Evolutionary conservation across 768 basidiomycete genomes (phyloP).

Genomic region (Russula sp.): DNA sequence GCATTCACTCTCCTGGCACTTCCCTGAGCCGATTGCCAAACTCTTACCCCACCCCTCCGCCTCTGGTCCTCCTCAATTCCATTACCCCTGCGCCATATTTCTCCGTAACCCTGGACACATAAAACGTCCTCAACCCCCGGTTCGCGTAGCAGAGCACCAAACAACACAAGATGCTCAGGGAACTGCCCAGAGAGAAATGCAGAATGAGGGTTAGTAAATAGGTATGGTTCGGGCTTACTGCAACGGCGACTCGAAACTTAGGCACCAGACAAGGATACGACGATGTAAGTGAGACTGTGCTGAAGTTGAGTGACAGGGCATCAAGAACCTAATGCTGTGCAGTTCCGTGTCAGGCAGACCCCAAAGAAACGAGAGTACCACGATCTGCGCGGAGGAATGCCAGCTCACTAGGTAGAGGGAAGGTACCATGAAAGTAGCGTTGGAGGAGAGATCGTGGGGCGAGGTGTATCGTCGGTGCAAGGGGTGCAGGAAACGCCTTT

Average conservation of each 20-base stretch:
- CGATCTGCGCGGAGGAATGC: constrained; percentile 76
- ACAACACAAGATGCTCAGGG: constrained; percentile 67
- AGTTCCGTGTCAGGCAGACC: constrained; percentile 43
- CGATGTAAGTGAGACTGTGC: constrained; percentile 85
- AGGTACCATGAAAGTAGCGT: constrained; percentile 46
- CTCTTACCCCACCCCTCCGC: constrained; percentile 58
- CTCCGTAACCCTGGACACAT: constrained; percentile 48
- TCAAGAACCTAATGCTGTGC: too few species aligned
- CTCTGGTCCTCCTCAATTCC: constrained; percentile 70
- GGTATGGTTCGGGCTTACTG: constrained; percentile 37
- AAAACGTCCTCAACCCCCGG: constrained; percentile 43
- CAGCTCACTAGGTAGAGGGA: constrained; percentile 64
- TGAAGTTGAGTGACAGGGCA: constrained; percentile 93
- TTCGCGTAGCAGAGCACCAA: constrained; percentile 61
- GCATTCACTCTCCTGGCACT: neutral
- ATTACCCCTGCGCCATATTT: constrained; percentile 57
- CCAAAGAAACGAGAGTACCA: constrained; percentile 63
- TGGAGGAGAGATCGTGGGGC: constrained; percentile 62
- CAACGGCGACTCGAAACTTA: constrained; percentile 91
- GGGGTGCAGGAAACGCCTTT: constrained; percentile 96
- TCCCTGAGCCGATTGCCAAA: constrained; percentile 39
- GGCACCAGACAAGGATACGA: constrained; percentile 65
- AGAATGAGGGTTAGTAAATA: constrained; percentile 9
- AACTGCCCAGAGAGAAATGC: constrained; percentile 62
- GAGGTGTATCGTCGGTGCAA: constrained; percentile 77